Evolutionary conservation across 306 rosid genomes (phyloP), one percentile per base, ranked within the genome.

Genomic region (Arachis stenosperma): DNA sequence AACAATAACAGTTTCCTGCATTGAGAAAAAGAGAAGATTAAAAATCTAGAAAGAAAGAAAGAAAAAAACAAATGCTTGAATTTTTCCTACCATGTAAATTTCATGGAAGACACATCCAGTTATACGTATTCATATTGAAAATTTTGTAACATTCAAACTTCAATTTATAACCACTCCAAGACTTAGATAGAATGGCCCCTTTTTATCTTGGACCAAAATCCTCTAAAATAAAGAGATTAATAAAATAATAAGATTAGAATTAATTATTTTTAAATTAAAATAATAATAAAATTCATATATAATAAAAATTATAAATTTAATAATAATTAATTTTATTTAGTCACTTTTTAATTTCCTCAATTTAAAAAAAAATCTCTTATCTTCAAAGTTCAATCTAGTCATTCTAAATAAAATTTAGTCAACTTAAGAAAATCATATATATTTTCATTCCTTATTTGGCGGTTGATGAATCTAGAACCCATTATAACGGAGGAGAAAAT

Each of bases 11-110:
- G 37, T 39, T 67, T 54, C 54, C 8, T 48, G 54, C 67, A 8
- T 65, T 59, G 55, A 33, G 37, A 33, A 33, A 50, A 67, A 61
- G 14, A 1, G 29, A 7, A 39, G 2, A 7, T 8, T 39, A 13
- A 48, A 62, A 42, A 74, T 74, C 30, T 61, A 68, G 48, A 79
- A 53, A 46, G 51, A 43, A 61, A 79, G 29, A 67, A 33, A 33
- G 4, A 33, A 33, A 67, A 33, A 33, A 2, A 22, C 0, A 33
- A 67, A 61, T 42, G 27, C 44, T 42, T 50, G 61, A 58, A 9
- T 8, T 8, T 7, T 22, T 22, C 27, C 36, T 62, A 4, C 3
- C 37, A 63, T 5, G 69, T 37, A 15, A 12, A 14, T 62, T 62
- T 62, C 67, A 9, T 1, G 12, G 9, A n/a, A 61, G 37, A 33